Base-by-base conservation (phyloP, 1,284 basidiomycete species). In the Tylopilus sp. region DNA sequence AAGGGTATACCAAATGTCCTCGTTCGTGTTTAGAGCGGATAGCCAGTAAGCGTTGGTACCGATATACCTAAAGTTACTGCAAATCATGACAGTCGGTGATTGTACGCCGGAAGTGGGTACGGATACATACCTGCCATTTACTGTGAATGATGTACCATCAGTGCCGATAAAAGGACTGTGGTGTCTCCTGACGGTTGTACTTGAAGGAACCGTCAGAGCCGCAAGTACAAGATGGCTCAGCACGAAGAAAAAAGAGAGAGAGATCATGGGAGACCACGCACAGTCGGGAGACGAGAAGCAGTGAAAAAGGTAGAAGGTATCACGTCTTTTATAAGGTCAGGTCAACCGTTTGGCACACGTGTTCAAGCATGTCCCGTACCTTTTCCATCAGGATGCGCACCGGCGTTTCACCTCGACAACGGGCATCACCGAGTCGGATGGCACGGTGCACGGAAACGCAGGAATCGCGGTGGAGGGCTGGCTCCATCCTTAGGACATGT, bases 11-110 rank as follows among this genome's bases (percentile, higher is more conserved):
- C 80, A 74, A 21, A 86, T 79, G 60, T 86, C 84, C 39, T 77
- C 59, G 19, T 79, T 70, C 19, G 71, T 73, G 48, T 79, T 78
- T 25, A 87, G 61, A 12, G 75, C 65, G 25, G 78, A 69, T 25
- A 87, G 60, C 85, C 84, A 87, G 65, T 86, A 86, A 2, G 77
- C 79, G 54, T 82, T 82, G 1, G 84, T 83, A 13, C 82, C 85
- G 34, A 82, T 65, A 55, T 80, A 83, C 25, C 65, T 67, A 58
- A 86, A 76, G 6, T 67, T 55, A 46, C 81, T 83, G 59, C 19
- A 23, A 40, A 49, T 41, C 42, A 13, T 51, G 36, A 21, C 4
- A 41, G 21, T 49, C 26, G 40, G 25, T 16, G 19, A 49, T 50
- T 48, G 44, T 41, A 23, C 12, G 49, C 12, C 25, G 23, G 37